A percentile compares a stretch with the other conserved stretches of the same genome.
These are phyloP conservation scores for Botryotinia narcissicola DNA, from an alignment of 2,329 filamentous ascomycete species.

Conservation along the genomic window DNA sequence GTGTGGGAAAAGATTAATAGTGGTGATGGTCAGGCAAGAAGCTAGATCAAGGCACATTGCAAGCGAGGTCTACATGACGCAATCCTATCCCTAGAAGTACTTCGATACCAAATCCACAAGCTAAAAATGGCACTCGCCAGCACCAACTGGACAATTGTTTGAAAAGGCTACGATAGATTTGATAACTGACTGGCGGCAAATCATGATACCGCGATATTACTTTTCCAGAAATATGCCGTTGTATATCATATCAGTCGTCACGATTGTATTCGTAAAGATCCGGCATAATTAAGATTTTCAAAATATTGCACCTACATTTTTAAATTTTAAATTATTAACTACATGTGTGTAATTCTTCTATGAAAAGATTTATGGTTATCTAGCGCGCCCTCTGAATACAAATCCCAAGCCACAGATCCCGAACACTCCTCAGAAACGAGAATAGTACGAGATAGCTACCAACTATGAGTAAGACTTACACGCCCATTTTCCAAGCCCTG, in stretches of 20 bases:
- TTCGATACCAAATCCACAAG: neutral
- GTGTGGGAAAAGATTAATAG: neutral
- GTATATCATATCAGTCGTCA: neutral
- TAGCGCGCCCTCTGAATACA: neutral
- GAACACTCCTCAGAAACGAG: neutral
- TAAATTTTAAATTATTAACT: rapidly evolving
- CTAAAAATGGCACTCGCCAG: neutral
- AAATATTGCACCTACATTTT: neutral
- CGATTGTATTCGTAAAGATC: neutral
- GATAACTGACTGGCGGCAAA: neutral
- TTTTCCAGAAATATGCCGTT: neutral
- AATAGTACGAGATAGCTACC: neutral
- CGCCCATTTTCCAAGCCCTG: neutral
- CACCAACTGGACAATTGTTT: too few relatives aligned
- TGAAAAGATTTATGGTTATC: neutral
- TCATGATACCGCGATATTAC: neutral
- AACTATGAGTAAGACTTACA: neutral
- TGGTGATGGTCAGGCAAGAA: neutral
- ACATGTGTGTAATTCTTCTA: neutral
- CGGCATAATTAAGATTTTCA: neutral
- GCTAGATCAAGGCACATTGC: neutral
- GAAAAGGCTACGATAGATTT: neutral
- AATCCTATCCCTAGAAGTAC: neutral
- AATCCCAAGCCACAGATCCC: neutral
- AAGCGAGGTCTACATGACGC: neutral